These are phyloP conservation scores for Carex littledalei DNA, from an alignment of 176 grass and related monocot species.

Conservation along the genomic window DNA sequence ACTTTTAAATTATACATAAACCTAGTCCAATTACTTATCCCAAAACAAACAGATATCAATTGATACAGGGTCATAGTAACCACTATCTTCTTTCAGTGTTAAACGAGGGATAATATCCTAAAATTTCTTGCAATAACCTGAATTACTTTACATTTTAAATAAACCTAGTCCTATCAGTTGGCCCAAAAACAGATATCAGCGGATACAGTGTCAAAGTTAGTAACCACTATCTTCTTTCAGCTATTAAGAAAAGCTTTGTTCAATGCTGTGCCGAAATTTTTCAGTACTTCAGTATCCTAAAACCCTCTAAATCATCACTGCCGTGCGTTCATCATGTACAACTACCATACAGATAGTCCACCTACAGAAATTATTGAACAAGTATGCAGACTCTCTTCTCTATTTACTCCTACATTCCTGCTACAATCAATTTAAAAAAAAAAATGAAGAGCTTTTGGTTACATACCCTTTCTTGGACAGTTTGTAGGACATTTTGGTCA, in stretches of 20 bases:
- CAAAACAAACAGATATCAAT: background rate
- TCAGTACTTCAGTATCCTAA: background rate
- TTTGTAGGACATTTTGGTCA: slow-evolving; percentile 31
- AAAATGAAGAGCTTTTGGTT: background rate
- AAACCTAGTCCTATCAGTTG: background rate
- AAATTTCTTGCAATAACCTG: background rate
- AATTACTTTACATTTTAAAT: background rate
- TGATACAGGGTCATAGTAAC: background rate
- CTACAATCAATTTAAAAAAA: background rate
- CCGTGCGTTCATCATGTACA: background rate
- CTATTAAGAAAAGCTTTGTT: background rate
- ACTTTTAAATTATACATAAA: background rate
- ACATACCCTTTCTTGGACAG: slow-evolving; percentile 53
- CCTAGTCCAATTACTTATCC: background rate
- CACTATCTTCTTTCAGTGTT: background rate
- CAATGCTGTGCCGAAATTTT: background rate
- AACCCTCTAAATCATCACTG: background rate
- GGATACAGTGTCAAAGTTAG: background rate
- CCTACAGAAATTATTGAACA: background rate
- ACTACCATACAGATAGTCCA: background rate
- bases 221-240: background rate
- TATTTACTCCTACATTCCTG: background rate
- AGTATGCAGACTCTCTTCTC: background rate
- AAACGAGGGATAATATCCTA: background rate
- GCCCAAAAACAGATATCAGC: background rate